A percentile compares a stretch with the other conserved stretches of the same genome.
Evolutionary conservation across 192 early-diverging fungal genomes (phyloP).

Genomic region (Rhizoclosmatium sp.): DNA sequence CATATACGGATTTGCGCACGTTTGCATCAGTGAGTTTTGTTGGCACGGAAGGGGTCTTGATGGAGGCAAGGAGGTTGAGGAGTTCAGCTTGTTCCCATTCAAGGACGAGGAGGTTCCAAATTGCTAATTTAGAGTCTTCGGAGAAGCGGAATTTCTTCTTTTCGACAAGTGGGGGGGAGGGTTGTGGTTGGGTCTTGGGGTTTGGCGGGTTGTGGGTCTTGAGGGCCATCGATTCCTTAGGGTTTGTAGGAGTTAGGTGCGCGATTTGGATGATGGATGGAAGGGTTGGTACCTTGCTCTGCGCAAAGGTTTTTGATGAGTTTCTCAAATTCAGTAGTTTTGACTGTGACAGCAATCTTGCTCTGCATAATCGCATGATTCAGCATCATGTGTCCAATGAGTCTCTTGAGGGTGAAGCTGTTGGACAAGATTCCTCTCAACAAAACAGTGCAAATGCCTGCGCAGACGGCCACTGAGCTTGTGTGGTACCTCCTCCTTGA

Average conservation of each 20-base stretch:
- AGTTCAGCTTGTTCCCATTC: conserved; percentile 38
- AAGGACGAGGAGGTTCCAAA: conserved; percentile 38
- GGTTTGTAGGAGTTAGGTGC: no score
- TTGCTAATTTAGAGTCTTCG: conserved; percentile 20
- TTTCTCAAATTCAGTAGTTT: conserved; percentile 16
- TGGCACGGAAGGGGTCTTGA: neutral
- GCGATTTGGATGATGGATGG: neutral
- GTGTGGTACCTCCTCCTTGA: no score
- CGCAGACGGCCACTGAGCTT: no score
- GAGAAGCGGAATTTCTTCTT: conserved; percentile 37
- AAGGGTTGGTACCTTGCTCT: conserved; percentile 17
- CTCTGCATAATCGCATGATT: conserved; percentile 20
- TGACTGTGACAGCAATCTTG: conserved; percentile 19
- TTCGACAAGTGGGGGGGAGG: neutral
- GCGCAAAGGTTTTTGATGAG: conserved; percentile 20
- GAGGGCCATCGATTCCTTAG: no score
- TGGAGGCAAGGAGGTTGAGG: neutral
- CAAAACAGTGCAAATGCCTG: no score
- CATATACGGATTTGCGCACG: conserved; percentile 31
- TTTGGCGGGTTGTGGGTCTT: neutral
- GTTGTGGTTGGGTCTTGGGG: neutral
- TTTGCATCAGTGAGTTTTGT: conserved; percentile 27
- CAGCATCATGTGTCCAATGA: conserved; percentile 28
- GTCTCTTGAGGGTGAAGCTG: conserved; percentile 31
- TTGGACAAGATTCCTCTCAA: conserved; percentile 2